Conservation (phyloP, 148 eudicot species). For the Rhododendron molle region DNA sequence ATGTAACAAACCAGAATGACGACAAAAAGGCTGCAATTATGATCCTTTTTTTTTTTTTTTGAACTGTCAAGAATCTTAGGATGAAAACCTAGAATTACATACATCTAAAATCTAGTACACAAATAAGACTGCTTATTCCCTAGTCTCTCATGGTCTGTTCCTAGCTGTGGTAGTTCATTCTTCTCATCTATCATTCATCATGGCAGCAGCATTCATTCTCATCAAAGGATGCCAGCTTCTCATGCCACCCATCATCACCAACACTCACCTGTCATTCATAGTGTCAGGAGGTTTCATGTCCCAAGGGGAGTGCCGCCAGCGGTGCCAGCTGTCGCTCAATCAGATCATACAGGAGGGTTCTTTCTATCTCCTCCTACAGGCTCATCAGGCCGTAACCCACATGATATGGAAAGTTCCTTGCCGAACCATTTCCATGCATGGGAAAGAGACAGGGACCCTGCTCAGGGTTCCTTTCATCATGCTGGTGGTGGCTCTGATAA, state of each 20-base stretch:
- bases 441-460: conserved; percentile 17
- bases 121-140: background rate
- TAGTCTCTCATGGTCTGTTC: background rate
- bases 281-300: conserved; percentile 21
- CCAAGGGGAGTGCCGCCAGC: conserved; percentile 17
- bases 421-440: conserved; percentile 5
- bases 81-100: background rate
- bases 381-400: conserved; percentile 15
- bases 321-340: conserved; percentile 1
- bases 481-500: conserved; percentile 21
- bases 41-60: background rate
- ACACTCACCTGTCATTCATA: conserved; percentile 19
- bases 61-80: background rate
- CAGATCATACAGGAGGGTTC: conserved; percentile 22
- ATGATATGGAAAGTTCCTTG: conserved; percentile 17
- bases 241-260: conserved; percentile 25
- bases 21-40: conserved; percentile 1
- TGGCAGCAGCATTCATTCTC: conserved; percentile 11
- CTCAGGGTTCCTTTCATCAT: conserved; percentile 11
- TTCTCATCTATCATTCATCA: conserved; percentile 5
- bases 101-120: background rate
- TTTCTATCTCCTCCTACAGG: conserved; percentile 15
- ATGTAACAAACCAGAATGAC: background rate
- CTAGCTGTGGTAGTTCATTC: conserved; percentile 9
- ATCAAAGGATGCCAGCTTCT: conserved; percentile 22